Evolutionary conservation across 345 rosid genomes (phyloP).

Genomic region (Aurinia saxatilis): DNA sequence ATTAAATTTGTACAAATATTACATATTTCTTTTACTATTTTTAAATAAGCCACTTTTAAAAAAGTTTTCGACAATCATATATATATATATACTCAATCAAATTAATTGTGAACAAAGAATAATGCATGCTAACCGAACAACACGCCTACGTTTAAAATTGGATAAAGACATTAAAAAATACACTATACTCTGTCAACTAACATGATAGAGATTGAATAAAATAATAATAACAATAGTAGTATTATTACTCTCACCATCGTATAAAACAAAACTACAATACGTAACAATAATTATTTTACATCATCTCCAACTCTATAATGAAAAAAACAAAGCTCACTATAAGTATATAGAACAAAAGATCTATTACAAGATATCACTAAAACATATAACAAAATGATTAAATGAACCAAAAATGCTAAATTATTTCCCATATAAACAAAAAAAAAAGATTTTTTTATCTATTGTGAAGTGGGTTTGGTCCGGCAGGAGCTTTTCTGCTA

Average conservation of each 20-base stretch:
- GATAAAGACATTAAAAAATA: background rate
- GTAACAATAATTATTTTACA: background rate
- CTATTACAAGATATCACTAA: background rate
- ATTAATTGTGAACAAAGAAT: background rate
- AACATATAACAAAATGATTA: background rate
- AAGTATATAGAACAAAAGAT: background rate
- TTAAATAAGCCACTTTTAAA: too few relatives aligned
- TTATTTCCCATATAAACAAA: background rate
- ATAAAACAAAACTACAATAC: background rate
- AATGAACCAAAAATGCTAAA: background rate
- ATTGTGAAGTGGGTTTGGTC: slow-evolving; percentile 22
- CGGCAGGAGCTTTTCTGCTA: slow-evolving; percentile 10
- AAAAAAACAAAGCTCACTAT: background rate
- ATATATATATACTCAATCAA: too few relatives aligned
- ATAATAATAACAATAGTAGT: background rate
- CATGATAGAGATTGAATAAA: background rate
- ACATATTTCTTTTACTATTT: too few relatives aligned
- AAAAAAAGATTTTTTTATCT: background rate
- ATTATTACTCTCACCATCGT: background rate
- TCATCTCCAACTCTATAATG: background rate
- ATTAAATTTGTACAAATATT: too few relatives aligned
- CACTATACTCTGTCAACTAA: background rate
- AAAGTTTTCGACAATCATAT: too few relatives aligned
- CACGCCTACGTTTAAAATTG: background rate
- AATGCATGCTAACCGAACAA: background rate